phyloP scores from a whole-genome alignment of 1,284 basidiomycete genomes.

The Lignosus rhinocerotis region DNA sequence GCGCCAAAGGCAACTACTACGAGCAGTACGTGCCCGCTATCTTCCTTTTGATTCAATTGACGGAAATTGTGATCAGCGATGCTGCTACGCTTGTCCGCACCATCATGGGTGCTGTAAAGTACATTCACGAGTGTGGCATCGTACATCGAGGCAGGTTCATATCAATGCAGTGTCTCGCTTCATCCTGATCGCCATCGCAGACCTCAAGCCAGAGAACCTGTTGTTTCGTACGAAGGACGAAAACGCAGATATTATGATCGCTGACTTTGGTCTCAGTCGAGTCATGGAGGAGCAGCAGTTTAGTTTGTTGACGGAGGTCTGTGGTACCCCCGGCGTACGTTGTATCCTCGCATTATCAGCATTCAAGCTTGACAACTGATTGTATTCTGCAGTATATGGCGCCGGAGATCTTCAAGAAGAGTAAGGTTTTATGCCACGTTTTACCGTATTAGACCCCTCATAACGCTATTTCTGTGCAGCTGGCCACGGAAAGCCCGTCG shows the following conservation, averaged over 20 bases:
- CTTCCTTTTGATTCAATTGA: not conserved
- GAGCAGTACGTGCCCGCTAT: constrained; percentile 66
- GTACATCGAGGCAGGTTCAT: constrained; percentile 82
- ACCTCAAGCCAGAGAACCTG: constrained; percentile 97
- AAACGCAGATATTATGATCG: constrained; percentile 94
- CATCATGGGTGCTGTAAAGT: constrained; percentile 85
- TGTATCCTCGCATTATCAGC: not conserved
- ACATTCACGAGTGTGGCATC: constrained; percentile 91
- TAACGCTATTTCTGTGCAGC: constrained; percentile 42
- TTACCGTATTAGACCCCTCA: not conserved
- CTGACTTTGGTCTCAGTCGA: constrained; percentile 92
- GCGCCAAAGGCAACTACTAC: constrained; percentile 95
- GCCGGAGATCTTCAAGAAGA: constrained; percentile 96
- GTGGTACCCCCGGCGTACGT: constrained; percentile 83
- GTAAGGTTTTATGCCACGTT: constrained; percentile 41
- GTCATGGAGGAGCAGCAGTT: constrained; percentile 92
- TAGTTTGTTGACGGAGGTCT: constrained; percentile 89
- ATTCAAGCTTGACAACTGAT: not conserved
- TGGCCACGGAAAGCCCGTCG: constrained; percentile 95
- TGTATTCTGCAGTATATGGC: constrained; percentile 81
- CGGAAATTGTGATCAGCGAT: constrained; percentile 56
- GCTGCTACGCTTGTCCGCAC: constrained; percentile 89
- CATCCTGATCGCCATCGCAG: constrained; percentile 38
- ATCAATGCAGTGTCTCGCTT: not conserved
- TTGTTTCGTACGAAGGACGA: constrained; percentile 90